phyloP scores from a whole-genome alignment of 805 yeast genomes.

The Yamadazyma tumulicola region DNA sequence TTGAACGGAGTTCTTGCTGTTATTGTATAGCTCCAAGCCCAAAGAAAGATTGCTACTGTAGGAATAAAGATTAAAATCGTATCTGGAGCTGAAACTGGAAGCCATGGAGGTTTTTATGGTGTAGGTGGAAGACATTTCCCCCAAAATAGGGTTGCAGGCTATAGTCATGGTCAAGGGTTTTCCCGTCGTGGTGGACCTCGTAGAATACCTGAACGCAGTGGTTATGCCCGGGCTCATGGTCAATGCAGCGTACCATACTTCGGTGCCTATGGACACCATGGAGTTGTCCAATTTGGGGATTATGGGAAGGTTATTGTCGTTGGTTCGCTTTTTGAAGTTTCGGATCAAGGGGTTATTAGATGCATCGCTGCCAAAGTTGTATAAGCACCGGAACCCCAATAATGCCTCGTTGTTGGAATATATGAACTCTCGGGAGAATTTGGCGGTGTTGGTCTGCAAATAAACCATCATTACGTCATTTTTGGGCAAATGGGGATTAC shows the following conservation, averaged over 20 bases:
- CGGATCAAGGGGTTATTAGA: not conserved
- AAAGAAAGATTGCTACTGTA: constrained; percentile 82
- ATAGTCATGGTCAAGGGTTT: constrained; percentile 87
- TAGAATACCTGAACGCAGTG: constrained; percentile 78
- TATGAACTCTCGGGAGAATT: constrained; percentile 66
- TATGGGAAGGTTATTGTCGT: constrained; percentile 27
- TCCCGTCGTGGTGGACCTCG: constrained; percentile 81
- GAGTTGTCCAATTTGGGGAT: constrained; percentile 54
- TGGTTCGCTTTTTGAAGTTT: constrained; percentile 23
- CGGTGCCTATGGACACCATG: constrained; percentile 73
- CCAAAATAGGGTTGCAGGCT: constrained; percentile 84
- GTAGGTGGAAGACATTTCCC: constrained; percentile 84
- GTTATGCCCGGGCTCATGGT: constrained; percentile 89
- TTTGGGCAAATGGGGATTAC: constrained; percentile 54
- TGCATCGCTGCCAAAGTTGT: constrained; percentile 48
- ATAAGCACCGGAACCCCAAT: constrained; percentile 75
- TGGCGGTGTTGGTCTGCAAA: constrained; percentile 64
- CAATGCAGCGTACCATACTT: constrained; percentile 80
- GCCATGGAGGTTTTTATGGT: constrained; percentile 74
- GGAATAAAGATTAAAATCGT: constrained; percentile 87
- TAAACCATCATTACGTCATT: constrained; percentile 62
- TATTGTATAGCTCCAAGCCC: constrained; percentile 82
- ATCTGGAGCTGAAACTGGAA: constrained; percentile 76
- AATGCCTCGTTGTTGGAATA: constrained; percentile 83
- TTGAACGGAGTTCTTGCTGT: constrained; percentile 16